Evolutionary conservation across 2,329 filamentous ascomycete species (phyloP).

Genomic region (Aspergillus ustus): DNA sequence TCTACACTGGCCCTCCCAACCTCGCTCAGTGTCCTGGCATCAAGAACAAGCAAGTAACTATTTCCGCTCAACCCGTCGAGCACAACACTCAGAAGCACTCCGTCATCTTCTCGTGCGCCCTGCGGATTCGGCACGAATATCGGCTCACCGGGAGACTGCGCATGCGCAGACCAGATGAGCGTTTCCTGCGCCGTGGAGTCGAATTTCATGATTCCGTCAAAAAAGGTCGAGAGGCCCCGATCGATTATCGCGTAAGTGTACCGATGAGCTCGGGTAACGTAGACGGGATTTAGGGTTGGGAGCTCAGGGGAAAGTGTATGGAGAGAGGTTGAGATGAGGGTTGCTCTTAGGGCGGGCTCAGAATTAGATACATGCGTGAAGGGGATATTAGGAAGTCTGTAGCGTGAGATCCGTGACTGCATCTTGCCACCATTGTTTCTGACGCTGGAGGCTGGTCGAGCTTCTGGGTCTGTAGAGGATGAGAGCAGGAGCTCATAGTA

Average conservation of each 20-base stretch:
- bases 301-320: slow-evolving; percentile 47
- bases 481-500: slow-evolving; percentile 73
- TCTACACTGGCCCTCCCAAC: slow-evolving; percentile 56
- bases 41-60: slow-evolving; percentile 59
- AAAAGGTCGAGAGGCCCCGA: slow-evolving; percentile 53
- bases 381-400: slow-evolving; percentile 43
- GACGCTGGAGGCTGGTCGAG: slow-evolving; percentile 31
- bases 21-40: slow-evolving; percentile 55
- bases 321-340: slow-evolving; percentile 34
- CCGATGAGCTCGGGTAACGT: slow-evolving; percentile 50
- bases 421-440: slow-evolving; percentile 26
- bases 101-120: slow-evolving; percentile 54
- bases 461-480: slow-evolving; percentile 50
- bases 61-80: slow-evolving; percentile 55
- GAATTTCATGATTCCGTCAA: slow-evolving; percentile 59
- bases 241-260: slow-evolving; percentile 56
- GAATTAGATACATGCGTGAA: slow-evolving; percentile 7
- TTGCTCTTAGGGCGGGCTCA: slow-evolving; percentile 21
- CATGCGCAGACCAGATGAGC: slow-evolving; percentile 51
- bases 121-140: slow-evolving; percentile 54
- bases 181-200: slow-evolving; percentile 51
- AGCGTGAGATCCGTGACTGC: slow-evolving; percentile 38
- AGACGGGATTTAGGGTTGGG: slow-evolving; percentile 55
- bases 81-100: slow-evolving; percentile 58
- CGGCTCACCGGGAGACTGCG: slow-evolving; percentile 58